phyloP scores from a whole-genome alignment of 1,139 yeast genomes.

The Lodderomyces margitis region DNA sequence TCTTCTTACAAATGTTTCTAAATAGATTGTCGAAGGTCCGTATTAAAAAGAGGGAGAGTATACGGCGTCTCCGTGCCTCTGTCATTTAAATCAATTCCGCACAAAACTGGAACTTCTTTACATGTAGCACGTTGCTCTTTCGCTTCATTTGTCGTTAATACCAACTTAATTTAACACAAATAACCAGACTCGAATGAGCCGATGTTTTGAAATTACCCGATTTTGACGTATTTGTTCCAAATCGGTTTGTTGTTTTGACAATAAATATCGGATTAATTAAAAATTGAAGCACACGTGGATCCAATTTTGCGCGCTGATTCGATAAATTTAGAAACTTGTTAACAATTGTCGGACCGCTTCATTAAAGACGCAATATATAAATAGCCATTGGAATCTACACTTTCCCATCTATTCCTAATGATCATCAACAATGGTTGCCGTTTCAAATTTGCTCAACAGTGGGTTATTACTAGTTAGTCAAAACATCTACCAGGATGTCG shows the following conservation, averaged over 20 bases:
- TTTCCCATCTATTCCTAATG: neutral
- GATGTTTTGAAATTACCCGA: neutral
- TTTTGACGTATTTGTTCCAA: neutral
- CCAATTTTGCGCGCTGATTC: neutral
- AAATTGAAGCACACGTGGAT: slow-evolving; percentile 1
- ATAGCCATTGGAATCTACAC: neutral
- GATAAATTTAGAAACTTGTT: neutral
- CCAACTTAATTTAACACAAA: slow-evolving; percentile 3
- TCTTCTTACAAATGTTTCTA: too few species aligned
- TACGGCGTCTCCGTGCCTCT: too few species aligned
- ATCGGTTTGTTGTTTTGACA: neutral
- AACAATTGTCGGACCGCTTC: too few species aligned
- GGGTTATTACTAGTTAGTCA: slow-evolving; percentile 32
- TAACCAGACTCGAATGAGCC: neutral
- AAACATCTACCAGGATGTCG: slow-evolving; percentile 28
- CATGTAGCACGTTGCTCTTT: too few species aligned
- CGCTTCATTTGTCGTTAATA: too few species aligned
- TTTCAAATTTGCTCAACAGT: slow-evolving; percentile 29
- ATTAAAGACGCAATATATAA: neutral
- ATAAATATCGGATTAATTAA: neutral
- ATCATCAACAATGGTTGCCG: slow-evolving; percentile 26
- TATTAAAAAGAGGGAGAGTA: too few species aligned
- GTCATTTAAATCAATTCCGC: too few species aligned
- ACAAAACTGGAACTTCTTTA: too few species aligned
- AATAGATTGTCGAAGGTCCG: too few species aligned